Evolutionary conservation across 1,139 yeast species (phyloP).

Genomic region (Scheffersomyces quercinus): DNA sequence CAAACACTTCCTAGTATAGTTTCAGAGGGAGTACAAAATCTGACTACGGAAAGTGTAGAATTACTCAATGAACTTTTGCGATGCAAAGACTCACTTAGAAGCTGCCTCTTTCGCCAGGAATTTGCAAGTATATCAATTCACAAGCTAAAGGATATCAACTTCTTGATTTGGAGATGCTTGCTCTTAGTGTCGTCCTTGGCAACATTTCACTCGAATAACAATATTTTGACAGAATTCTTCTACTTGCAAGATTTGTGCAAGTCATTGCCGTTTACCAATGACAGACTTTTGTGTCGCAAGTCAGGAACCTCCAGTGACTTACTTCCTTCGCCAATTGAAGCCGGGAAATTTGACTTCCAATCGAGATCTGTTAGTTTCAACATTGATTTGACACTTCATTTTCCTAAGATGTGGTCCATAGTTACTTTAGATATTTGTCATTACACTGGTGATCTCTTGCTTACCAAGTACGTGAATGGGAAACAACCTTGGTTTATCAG

Average conservation of each 20-base stretch:
- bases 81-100: constrained; percentile 18
- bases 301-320: constrained; percentile 13
- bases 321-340: constrained; percentile 8
- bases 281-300: constrained; percentile 17
- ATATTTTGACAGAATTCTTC: constrained; percentile 26
- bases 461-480: constrained; percentile 45
- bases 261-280: constrained; percentile 32
- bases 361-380: constrained; percentile 10
- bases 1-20: constrained; percentile 11
- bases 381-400: constrained; percentile 16
- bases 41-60: constrained; percentile 6
- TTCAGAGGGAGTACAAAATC: constrained; percentile 8
- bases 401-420: constrained; percentile 59
- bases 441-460: constrained; percentile 54
- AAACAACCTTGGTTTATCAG: constrained; percentile 50
- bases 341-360: neutral
- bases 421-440: constrained; percentile 66
- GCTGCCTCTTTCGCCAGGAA: constrained; percentile 5
- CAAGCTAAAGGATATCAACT: constrained; percentile 21
- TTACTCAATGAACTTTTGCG: constrained; percentile 17
- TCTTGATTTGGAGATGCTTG: constrained; percentile 22
- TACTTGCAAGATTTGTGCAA: constrained; percentile 37
- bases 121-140: constrained; percentile 13
- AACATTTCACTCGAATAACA: constrained; percentile 18
- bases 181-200: constrained; percentile 27